These are phyloP conservation scores for Umbelopsis sp. DNA, from an alignment of 192 early-diverging fungal genomes.

Conservation along the genomic window DNA sequence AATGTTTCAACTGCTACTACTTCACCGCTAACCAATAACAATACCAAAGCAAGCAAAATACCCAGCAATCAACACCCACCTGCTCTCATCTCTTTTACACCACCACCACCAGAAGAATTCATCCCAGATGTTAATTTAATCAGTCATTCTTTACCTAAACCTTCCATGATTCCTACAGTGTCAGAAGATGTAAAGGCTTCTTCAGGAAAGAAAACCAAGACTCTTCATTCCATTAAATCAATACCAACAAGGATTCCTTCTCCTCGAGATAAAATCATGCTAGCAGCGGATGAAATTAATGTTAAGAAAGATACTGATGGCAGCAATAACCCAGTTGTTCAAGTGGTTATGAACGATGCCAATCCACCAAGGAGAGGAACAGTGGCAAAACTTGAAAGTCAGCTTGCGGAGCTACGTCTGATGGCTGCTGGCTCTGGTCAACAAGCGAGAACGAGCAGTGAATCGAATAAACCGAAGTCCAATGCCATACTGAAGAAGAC, in stretches of 20 bases:
- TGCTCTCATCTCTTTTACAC: background rate
- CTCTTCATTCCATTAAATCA: background rate
- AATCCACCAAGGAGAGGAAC: constrained; percentile 23
- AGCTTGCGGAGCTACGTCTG: constrained; percentile 23
- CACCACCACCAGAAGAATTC: background rate
- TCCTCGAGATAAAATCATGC: background rate
- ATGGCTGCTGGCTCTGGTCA: constrained; percentile 11
- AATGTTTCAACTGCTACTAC: background rate
- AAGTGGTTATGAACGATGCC: background rate
- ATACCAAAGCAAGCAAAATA: background rate
- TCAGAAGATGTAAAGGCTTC: background rate
- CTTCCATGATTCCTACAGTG: background rate
- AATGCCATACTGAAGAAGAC: background rate
- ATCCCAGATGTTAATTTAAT: background rate
- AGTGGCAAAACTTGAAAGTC: constrained; percentile 28
- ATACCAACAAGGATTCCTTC: background rate
- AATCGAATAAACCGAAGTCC: constrained; percentile 1
- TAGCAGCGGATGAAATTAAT: background rate
- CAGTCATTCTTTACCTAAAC: background rate
- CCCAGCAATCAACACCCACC: background rate
- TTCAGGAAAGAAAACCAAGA: background rate
- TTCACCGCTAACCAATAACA: background rate
- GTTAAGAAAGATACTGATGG: background rate
- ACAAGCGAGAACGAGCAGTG: background rate
- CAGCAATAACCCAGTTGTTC: background rate